Evolutionary conservation across 805 yeast genomes (phyloP), one percentile per base, ranked within the genome.

Genomic region (Clavispora phyllophila): DNA sequence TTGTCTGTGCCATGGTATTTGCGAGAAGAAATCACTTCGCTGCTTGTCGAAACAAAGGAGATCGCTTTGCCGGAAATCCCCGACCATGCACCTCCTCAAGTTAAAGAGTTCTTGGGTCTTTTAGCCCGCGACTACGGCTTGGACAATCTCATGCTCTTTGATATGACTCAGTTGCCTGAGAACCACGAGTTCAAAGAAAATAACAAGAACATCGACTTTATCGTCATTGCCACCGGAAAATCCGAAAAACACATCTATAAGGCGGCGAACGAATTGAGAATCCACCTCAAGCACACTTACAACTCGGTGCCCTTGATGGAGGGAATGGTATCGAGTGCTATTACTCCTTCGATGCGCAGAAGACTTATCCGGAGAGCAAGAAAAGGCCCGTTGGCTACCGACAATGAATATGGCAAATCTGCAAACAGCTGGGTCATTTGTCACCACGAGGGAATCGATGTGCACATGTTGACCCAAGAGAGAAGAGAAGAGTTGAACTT

Each of bases 391-490:
- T 68, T 73, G 40, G 72, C 81, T 0, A 70, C 73, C 1, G 78
- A 78, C 50, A 75, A 75, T 44, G 79, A 75, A 42, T 81, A 76
- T 53, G 84, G 86, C 13, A 63, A 66, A 10, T 51, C 69, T 5
- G 70, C 81, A 4, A 88, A 87, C 52, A 76, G 86, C 20, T 90
- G 98, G 98, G 79, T 87, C 18, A 79, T 87, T 76, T 68, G 89
- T 37, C 88, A 87, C 53, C 75, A 87, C 38, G 84, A 82, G 46
- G 78, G 79, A 29, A 75, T 88, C 3, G 76, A 71, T 42, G 73
- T 90, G 25, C 96, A 90, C 61, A 62, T 90, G 14, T 63, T 90
- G 54, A 87, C 96, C 0, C 70, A 72, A 4, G 81, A 79, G 32
- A 77, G 91, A 60, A 71, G 97, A 45, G 58, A 61, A 14, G 81